phyloP scores from a whole-genome alignment of 73 alveolate species.

The Paramecium biaurelia region DNA sequence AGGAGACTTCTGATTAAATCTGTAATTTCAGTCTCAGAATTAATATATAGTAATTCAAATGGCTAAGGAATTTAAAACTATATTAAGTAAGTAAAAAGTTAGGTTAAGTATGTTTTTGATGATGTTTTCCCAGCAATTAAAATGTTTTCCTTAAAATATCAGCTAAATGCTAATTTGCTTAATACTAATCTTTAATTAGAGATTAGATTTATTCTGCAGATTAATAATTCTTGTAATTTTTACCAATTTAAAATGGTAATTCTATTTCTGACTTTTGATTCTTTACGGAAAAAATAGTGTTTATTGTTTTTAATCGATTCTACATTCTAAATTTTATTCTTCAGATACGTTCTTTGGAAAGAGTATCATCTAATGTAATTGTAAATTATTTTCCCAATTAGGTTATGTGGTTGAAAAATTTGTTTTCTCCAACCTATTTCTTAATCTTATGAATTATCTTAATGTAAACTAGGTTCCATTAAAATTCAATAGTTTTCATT shows the following conservation, averaged over 20 bases:
- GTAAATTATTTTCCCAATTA: not conserved
- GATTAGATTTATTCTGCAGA: not conserved
- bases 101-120: not conserved
- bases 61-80: not conserved
- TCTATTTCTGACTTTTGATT: not conserved
- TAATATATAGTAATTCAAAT: not conserved
- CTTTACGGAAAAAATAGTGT: not conserved
- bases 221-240: not conserved
- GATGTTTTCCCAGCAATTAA: not conserved
- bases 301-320: not conserved
- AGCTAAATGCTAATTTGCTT: not conserved
- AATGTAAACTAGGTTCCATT: not conserved
- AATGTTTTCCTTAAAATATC: not conserved
- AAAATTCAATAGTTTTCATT: not conserved
- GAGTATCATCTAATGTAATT: not conserved
- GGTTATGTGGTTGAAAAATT: not conserved
- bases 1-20: not conserved
- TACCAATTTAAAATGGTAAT: not conserved
- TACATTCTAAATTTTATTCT: not conserved
- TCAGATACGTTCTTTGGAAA: not conserved
- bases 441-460: not conserved
- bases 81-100: not conserved
- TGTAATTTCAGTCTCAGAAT: not conserved
- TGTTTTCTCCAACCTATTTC: not conserved
- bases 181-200: not conserved